phyloP scores from a whole-genome alignment of 2,329 filamentous ascomycete species.

The Lachnum nothofagi region DNA sequence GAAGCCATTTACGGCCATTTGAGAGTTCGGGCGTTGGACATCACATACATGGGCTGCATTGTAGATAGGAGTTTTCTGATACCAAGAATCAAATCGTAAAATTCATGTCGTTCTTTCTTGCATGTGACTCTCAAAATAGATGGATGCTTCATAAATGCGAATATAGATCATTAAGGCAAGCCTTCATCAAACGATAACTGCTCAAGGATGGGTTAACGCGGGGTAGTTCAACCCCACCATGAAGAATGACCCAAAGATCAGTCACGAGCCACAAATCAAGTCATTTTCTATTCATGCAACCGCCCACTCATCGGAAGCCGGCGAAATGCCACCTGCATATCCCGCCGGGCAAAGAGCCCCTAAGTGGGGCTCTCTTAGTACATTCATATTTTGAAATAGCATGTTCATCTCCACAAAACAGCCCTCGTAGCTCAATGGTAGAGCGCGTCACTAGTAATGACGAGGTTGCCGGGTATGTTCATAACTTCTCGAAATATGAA shows the following conservation, averaged over 20 bases:
- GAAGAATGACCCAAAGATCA: not conserved
- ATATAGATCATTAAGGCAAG: too few species aligned
- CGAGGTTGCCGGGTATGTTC: not conserved
- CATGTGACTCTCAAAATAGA: not conserved
- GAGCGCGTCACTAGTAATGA: not conserved
- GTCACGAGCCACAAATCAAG: too few species aligned
- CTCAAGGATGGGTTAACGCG: not conserved
- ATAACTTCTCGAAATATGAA: not conserved
- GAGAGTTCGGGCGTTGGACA: constrained; percentile 3
- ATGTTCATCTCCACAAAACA: not conserved
- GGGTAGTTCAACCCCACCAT: too few species aligned
- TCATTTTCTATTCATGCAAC: too few species aligned
- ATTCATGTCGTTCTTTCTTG: too few species aligned
- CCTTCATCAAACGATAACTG: not conserved
- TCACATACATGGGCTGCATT: constrained; percentile 1
- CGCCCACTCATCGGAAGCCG: too few species aligned
- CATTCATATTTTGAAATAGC: not conserved
- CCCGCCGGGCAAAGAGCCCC: not conserved
- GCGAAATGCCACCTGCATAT: not conserved
- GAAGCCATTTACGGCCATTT: constrained; percentile 1
- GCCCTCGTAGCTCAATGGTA: constrained; percentile 1
- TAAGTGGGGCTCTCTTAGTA: not conserved
- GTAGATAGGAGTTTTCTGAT: constrained; percentile 11
- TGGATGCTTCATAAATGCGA: too few species aligned
- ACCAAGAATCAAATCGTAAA: not conserved